These are phyloP conservation scores for Pichia ethanolica DNA, from an alignment of 805 yeast genomes.

Conservation along the genomic window DNA sequence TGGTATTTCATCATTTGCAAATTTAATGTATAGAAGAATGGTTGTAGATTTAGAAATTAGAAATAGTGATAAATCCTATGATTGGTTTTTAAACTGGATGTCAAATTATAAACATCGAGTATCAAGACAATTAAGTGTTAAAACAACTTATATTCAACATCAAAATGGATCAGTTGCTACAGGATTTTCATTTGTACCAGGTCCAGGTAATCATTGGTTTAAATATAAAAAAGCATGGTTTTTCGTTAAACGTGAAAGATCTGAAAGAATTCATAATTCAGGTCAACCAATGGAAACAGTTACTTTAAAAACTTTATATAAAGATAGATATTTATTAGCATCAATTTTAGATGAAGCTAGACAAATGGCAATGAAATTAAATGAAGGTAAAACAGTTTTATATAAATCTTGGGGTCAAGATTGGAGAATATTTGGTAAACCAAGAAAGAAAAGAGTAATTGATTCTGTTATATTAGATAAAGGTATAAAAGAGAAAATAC, in stretches of 20 bases:
- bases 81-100: slow-evolving; percentile 98
- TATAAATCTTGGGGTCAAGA: slow-evolving; percentile 97
- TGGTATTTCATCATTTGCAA: slow-evolving; percentile 55
- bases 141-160: slow-evolving; percentile 79
- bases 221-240: slow-evolving; percentile 82
- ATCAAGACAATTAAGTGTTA: slow-evolving; percentile 83
- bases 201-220: slow-evolving; percentile 91
- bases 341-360: slow-evolving; percentile 76
- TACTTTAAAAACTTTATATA: slow-evolving; percentile 81
- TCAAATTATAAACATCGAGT: slow-evolving; percentile 65
- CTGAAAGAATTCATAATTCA: slow-evolving; percentile 79
- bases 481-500: slow-evolving; percentile 59
- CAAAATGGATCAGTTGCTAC: slow-evolving; percentile 89
- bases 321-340: slow-evolving; percentile 65
- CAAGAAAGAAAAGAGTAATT: slow-evolving; percentile 75
- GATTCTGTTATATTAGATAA: slow-evolving; percentile 82
- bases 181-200: slow-evolving; percentile 87
- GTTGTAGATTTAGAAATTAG: slow-evolving; percentile 91
- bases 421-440: slow-evolving; percentile 97
- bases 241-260: slow-evolving; percentile 82
- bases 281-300: slow-evolving; percentile 97
- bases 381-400: slow-evolving; percentile 90
- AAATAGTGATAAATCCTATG: slow-evolving; percentile 84
- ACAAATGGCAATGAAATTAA: slow-evolving; percentile 65
- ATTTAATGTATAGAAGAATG: slow-evolving; percentile 70